phyloP scores from a whole-genome alignment of 129 eudicot genomes.

The Heracleum sosnowskyi region DNA sequence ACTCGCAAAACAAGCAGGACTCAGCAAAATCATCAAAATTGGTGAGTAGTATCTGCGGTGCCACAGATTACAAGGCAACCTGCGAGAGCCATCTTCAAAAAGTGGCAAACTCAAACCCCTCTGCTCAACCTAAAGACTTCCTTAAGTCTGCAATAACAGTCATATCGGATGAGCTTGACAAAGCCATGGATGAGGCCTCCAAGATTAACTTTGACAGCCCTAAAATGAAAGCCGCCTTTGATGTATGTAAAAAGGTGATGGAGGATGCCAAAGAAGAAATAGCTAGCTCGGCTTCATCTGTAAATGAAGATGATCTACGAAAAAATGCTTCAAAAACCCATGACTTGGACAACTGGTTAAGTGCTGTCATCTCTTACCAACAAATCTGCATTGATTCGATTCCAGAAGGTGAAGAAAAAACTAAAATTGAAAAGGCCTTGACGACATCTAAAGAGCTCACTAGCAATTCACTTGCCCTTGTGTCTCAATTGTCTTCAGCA shows the following conservation, averaged over 20 bases:
- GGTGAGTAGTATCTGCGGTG: conserved; percentile 16
- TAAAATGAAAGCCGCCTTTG: conserved; percentile 27
- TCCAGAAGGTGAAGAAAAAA: conserved; percentile 27
- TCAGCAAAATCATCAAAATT: conserved; percentile 1
- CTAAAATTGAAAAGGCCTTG: conserved; percentile 12
- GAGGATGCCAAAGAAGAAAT: conserved; percentile 32
- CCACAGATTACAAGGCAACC: conserved; percentile 27
- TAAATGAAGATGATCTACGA: not conserved
- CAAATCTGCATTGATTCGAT: conserved; percentile 37
- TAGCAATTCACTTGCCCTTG: conserved; percentile 34
- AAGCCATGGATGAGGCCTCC: conserved; percentile 15
- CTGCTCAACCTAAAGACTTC: conserved; percentile 19
- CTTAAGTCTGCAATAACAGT: conserved; percentile 22
- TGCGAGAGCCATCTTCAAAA: conserved; percentile 21
- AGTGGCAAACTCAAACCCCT: not conserved
- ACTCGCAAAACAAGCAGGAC: not conserved
- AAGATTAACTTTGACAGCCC: conserved; percentile 21
- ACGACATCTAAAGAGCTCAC: conserved; percentile 13
- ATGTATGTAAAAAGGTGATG: conserved; percentile 20
- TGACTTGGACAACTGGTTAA: conserved; percentile 34
- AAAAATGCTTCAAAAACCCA: not conserved
- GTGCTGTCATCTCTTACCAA: conserved; percentile 37
- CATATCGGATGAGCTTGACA: conserved; percentile 23
- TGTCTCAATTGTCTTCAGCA: conserved; percentile 11
- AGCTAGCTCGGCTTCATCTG: conserved; percentile 5